Base-by-base conservation (phyloP, 495 filamentous ascomycete species). In the Stereocaulon alpinum region DNA sequence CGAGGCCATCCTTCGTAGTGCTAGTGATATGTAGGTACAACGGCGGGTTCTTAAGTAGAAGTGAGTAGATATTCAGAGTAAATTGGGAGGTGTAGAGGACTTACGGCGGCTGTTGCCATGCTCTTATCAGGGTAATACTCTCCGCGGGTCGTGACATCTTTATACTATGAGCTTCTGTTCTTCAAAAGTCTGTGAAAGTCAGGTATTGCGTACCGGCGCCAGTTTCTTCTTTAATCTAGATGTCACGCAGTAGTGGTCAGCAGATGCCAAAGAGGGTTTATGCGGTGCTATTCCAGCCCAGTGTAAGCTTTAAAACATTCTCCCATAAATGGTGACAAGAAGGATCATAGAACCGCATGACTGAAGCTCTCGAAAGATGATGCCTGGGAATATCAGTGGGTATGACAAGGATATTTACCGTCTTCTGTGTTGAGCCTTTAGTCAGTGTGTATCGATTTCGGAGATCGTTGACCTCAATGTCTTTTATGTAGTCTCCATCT, bases 221-320 rank as follows among this genome's bases (percentile, higher is more conserved):
- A 86, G 93, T 96, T 69, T 96, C 88, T 77, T 97, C 91, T 88
- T 96, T 95, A 66, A 98, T 98, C 93, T 98, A 96, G 71, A 89
- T 88, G 70, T 83, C 87, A 93, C 82, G 87, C 81, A 86, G 75
- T 73, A 72, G 81, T 86, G 83, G 93, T 98, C 86, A 98, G 93
- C 91, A 94, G 86, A 87, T 89, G 89, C 85, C 87, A 91, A 83
- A 81, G 84, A 88, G 86, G 84, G 77, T 72, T 76, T 69, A 78
- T 68, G 72, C 77, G 76, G 80, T 86, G 84, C 85, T 88, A 84
- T 77, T 78, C 74, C 77, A 80, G 78, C 82, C 79, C 77, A 71
- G 74, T 78, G 89, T 95, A 89, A 96, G 90, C 89, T 86, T 86
- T 24, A 77, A 73, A 82, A 75, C 77, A 75, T 77, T 69, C 52